phyloP scores from a whole-genome alignment of 2,329 filamentous ascomycete genomes.

The Diaporthe ilicicola region DNA sequence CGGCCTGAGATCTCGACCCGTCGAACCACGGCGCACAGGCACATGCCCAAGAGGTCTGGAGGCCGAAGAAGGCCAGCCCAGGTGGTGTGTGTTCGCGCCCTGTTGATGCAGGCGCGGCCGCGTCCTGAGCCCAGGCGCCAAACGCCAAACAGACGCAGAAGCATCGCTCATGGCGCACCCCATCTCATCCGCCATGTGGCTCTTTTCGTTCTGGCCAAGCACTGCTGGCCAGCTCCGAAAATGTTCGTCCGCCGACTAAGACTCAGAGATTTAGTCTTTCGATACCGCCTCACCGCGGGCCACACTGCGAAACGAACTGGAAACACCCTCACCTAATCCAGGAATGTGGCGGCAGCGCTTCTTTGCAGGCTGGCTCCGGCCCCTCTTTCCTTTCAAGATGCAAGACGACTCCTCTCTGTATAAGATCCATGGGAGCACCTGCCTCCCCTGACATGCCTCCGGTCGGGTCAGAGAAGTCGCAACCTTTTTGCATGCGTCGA shows the following conservation, averaged over 20 bases:
- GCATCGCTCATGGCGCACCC: background rate
- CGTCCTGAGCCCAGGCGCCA: background rate
- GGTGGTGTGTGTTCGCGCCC: constrained; percentile 7
- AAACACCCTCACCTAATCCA: constrained; percentile 4
- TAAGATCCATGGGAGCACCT: background rate
- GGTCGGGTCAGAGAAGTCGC: background rate
- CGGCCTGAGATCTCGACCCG: background rate
- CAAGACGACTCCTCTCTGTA: background rate
- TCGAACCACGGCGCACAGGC: background rate
- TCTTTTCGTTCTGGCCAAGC: background rate
- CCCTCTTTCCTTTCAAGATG: background rate
- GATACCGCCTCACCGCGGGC: background rate
- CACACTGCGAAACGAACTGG: constrained; percentile 1
- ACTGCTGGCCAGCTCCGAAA: background rate
- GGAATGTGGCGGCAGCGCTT: background rate
- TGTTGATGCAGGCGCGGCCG: constrained; percentile 3
- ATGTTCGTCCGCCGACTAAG: background rate
- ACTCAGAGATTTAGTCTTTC: background rate
- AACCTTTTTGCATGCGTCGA: background rate
- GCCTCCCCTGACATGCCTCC: background rate
- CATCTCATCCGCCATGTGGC: background rate
- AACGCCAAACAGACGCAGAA: background rate
- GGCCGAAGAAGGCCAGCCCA: background rate
- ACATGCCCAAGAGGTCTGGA: background rate
- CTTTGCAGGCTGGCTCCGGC: background rate